phyloP scores from a whole-genome alignment of 2,329 filamentous ascomycete species.

The Penicillium italicum region DNA sequence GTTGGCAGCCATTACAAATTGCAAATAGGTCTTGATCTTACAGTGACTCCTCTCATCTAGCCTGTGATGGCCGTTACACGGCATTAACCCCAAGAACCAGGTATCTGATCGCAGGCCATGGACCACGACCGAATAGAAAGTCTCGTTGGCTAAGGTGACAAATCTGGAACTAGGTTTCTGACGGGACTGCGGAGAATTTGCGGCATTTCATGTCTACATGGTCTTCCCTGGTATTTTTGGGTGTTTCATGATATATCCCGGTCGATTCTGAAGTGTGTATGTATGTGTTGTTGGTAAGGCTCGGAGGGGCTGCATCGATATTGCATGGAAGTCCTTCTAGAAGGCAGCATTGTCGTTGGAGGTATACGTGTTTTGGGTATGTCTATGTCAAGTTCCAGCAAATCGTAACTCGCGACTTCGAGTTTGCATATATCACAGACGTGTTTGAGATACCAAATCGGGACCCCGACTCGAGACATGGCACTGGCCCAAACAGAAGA shows the following conservation, averaged over 20 bases:
- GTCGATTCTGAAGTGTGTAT: background rate
- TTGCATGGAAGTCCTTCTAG: background rate
- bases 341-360: background rate
- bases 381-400: no score
- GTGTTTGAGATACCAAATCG: background rate
- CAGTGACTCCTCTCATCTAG: background rate
- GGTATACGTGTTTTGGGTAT: background rate
- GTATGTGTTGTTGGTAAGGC: background rate
- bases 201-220: background rate
- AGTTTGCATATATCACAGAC: background rate
- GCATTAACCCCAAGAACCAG: conserved; percentile 1
- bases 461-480: background rate
- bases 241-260: conserved; percentile 7
- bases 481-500: background rate
- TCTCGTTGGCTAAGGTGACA: background rate
- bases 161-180: background rate
- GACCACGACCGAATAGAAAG: background rate
- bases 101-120: background rate
- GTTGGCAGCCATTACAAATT: background rate
- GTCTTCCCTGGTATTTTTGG: background rate
- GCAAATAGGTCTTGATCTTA: background rate
- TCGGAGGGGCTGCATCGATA: background rate
- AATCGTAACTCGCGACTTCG: background rate
- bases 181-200: background rate
- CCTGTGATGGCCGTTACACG: background rate